Conservation (phyloP, 2,329 filamentous ascomycete genomes). For the Xylaria sp. region DNA sequence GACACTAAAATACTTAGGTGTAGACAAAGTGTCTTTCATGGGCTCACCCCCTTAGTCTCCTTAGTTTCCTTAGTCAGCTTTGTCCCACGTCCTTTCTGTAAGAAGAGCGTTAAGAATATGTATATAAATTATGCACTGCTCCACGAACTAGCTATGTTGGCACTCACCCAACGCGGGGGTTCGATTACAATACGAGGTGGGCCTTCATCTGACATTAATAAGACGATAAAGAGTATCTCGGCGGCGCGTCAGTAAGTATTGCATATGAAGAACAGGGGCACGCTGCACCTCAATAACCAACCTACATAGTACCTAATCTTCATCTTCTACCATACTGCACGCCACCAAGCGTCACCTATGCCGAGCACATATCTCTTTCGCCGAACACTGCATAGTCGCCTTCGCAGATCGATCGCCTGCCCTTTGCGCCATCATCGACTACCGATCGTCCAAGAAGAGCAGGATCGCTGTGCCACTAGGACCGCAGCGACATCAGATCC, state of each 20-base stretch:
- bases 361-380: background rate
- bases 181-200: background rate
- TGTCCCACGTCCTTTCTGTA: too few species aligned
- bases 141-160: too few species aligned
- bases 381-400: conserved; percentile 3
- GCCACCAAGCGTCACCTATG: background rate
- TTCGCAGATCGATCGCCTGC: conserved; percentile 6
- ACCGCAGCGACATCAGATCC: background rate
- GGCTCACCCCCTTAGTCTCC: too few species aligned
- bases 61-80: too few species aligned
- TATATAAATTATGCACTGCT: background rate
- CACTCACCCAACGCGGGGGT: too few species aligned
- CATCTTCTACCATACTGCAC: too few species aligned
- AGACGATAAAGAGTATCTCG: too few species aligned
- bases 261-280: background rate
- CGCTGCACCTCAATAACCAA: background rate
- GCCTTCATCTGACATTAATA: background rate
- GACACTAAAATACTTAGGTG: too few species aligned
- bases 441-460: background rate
- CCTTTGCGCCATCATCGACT: conserved; percentile 10
- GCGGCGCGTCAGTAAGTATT: too few species aligned
- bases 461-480: background rate
- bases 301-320: too few species aligned
- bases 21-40: too few species aligned
- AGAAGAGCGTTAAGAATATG: too few species aligned